Percentiles rank a stretch among this genome's conserved stretches.
phyloP scores from a whole-genome alignment of 768 basidiomycete genomes.

The Omphalotus guepiniiformis region DNA sequence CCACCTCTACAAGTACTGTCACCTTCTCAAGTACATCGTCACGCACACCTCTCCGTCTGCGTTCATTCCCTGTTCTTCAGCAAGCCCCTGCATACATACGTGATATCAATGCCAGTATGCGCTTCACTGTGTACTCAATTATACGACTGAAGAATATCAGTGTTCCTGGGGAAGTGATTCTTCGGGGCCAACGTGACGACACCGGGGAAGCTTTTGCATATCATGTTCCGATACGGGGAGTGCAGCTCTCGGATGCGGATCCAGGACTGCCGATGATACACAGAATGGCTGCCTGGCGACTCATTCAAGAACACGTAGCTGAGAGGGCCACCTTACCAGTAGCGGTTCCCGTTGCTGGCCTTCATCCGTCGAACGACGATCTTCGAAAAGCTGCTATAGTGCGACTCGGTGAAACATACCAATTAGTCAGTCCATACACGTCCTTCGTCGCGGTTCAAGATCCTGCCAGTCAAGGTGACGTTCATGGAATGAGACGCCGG shows the following conservation, averaged over 20 bases:
- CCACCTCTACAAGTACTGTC: slow-evolving; percentile 13
- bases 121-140: slow-evolving; percentile 31
- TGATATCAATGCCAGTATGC: slow-evolving; percentile 31
- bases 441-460: slow-evolving; percentile 58
- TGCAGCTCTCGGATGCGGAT: slow-evolving; percentile 29
- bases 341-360: slow-evolving; percentile 18
- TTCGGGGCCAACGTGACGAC: slow-evolving; percentile 33
- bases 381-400: slow-evolving; percentile 42
- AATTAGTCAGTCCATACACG: slow-evolving; percentile 47
- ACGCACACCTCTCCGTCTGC: slow-evolving; percentile 18
- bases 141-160: slow-evolving; percentile 22
- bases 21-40: slow-evolving; percentile 15
- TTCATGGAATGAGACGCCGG: not conserved
- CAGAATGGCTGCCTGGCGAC: slow-evolving; percentile 46
- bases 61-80: slow-evolving; percentile 27
- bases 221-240: slow-evolving; percentile 26
- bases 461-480: slow-evolving; percentile 19
- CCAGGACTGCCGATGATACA: slow-evolving; percentile 40
- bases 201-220: slow-evolving; percentile 25
- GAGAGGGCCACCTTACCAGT: slow-evolving; percentile 27
- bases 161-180: slow-evolving; percentile 27
- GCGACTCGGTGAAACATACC: slow-evolving; percentile 46
- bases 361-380: slow-evolving; percentile 22
- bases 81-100: slow-evolving; percentile 31
- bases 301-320: slow-evolving; percentile 51